A percentile compares a stretch with the other conserved stretches of the same genome.
These are phyloP conservation scores for Microbotryum lychnidis-dioicae DNA, from an alignment of 1,284 basidiomycete genomes.

Conservation along the genomic window DNA sequence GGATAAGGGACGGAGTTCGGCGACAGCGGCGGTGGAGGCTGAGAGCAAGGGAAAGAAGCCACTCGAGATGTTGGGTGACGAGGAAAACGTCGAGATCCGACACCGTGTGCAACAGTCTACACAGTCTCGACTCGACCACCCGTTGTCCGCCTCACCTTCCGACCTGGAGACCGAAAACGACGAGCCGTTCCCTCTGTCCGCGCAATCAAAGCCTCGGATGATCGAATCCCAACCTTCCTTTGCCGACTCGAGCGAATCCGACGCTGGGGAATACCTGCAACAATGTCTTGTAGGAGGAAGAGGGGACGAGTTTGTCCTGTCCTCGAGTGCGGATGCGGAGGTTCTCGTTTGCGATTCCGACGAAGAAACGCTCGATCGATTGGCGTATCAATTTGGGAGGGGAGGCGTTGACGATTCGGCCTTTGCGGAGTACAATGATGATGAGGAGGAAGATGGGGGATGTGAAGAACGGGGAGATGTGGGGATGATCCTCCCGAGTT, in stretches of 20 bases:
- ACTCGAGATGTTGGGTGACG: background rate
- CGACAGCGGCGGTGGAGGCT: background rate
- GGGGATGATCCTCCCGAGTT: background rate
- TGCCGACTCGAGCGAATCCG: background rate
- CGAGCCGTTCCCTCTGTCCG: background rate
- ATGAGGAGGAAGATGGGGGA: background rate
- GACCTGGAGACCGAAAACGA: background rate
- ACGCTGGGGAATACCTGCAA: background rate
- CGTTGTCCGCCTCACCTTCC: background rate
- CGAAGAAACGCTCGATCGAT: background rate
- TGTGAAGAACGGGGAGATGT: background rate
- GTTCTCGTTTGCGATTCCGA: conserved; percentile 19
- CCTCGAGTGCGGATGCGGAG: background rate
- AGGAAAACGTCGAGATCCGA: background rate
- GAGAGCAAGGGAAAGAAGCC: background rate
- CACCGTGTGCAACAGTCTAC: background rate
- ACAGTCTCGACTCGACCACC: background rate
- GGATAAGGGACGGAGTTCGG: background rate
- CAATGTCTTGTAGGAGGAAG: background rate
- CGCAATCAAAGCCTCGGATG: background rate
- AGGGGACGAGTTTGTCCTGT: background rate
- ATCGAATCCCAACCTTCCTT: background rate
- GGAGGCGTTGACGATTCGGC: conserved; percentile 16
- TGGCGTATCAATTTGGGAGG: background rate
- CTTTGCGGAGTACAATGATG: conserved; percentile 5